phyloP scores from a whole-genome alignment of 2,329 filamentous ascomycete species.

The Alternaria gaisen region DNA sequence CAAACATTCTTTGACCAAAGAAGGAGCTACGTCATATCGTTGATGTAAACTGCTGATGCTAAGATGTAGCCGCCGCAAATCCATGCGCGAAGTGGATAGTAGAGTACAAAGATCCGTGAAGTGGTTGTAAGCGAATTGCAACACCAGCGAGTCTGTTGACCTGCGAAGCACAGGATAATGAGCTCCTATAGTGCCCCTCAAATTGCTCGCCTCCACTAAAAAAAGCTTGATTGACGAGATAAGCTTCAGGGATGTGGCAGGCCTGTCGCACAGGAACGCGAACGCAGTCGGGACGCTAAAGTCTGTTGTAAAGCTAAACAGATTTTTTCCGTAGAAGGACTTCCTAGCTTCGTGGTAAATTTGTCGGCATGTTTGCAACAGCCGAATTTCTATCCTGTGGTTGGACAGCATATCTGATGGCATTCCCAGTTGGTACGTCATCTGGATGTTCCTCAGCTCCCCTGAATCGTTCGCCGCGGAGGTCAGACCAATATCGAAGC shows the following conservation, averaged over 20 bases:
- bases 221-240: constrained; percentile 29
- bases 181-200: constrained; percentile 21
- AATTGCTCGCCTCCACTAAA: constrained; percentile 31
- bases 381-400: constrained; percentile 13
- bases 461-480: constrained; percentile 8
- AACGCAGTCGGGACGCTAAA: constrained; percentile 36
- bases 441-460: constrained; percentile 21
- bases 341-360: constrained; percentile 32
- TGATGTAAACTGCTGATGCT: constrained; percentile 24
- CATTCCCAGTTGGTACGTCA: constrained; percentile 33
- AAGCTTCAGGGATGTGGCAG: constrained; percentile 19
- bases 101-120: constrained; percentile 34
- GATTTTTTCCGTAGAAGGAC: constrained; percentile 35
- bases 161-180: constrained; percentile 25
- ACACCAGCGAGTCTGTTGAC: constrained; percentile 26
- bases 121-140: constrained; percentile 32
- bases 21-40: constrained; percentile 13
- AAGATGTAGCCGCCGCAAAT: constrained; percentile 26
- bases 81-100: constrained; percentile 28
- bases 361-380: constrained; percentile 32
- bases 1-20: constrained; percentile 20
- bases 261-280: constrained; percentile 33
- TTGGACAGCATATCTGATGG: background rate
- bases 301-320: constrained; percentile 32
- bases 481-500: constrained; percentile 25